phyloP scores from a whole-genome alignment of 2,329 filamentous ascomycete species.

The Trichoderma sp. region DNA sequence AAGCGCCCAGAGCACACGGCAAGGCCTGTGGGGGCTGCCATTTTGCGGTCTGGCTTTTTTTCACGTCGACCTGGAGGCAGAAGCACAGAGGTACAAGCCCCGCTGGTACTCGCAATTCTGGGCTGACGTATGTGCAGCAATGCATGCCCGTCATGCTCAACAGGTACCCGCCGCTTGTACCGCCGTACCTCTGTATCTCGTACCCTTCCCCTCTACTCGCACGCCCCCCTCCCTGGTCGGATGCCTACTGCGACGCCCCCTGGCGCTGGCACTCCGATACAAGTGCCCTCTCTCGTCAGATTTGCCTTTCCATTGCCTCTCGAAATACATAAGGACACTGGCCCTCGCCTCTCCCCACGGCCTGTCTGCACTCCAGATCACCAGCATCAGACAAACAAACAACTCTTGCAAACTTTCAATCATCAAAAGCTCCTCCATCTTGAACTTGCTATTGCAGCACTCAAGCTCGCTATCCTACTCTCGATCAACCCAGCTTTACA shows the following conservation, averaged over 20 bases:
- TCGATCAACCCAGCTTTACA: constrained; percentile 14
- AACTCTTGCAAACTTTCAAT: not conserved
- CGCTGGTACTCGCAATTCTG: constrained; percentile 15
- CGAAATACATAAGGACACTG: constrained; percentile 31
- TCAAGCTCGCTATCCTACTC: not conserved
- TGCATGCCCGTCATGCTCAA: constrained; percentile 10
- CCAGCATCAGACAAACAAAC: constrained; percentile 1
- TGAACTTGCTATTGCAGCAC: constrained; percentile 1
- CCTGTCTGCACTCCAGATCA: constrained; percentile 12
- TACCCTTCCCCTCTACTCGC: not conserved
- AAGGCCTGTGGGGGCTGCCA: constrained; percentile 13
- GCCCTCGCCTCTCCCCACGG: constrained; percentile 19
- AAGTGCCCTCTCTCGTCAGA: constrained; percentile 28
- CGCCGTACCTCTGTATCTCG: not conserved
- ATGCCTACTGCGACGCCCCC: not conserved
- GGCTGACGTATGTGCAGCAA: constrained; percentile 20
- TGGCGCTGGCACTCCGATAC: constrained; percentile 6
- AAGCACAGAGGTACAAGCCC: constrained; percentile 16
- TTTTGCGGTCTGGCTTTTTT: constrained; percentile 18
- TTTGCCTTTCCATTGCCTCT: constrained; percentile 29
- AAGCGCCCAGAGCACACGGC: constrained; percentile 15
- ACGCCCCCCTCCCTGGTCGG: not conserved
- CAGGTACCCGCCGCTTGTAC: not conserved
- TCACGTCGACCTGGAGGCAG: no score
- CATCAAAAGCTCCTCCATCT: not conserved